These are phyloP conservation scores for Viridothelium virens DNA, from an alignment of 495 filamentous ascomycete species.

Conservation along the genomic window DNA sequence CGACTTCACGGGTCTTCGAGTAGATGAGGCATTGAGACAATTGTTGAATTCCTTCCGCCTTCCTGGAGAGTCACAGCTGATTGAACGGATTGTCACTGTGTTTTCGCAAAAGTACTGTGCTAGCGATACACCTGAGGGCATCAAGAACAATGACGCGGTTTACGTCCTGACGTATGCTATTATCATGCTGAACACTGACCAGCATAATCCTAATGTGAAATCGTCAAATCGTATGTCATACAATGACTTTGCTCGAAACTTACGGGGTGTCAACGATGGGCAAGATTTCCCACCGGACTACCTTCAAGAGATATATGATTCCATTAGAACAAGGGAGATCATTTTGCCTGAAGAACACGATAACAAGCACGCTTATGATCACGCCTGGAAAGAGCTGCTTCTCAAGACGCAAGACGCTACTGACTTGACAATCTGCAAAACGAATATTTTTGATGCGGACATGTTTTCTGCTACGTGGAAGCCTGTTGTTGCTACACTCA, in stretches of 20 bases:
- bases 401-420: conserved; percentile 72
- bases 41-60: conserved; percentile 88
- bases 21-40: conserved; percentile 82
- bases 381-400: conserved; percentile 91
- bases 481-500: conserved; percentile 86
- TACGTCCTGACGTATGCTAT: conserved; percentile 91
- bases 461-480: conserved; percentile 98
- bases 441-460: conserved; percentile 90
- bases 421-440: conserved; percentile 71
- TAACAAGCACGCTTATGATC: conserved; percentile 90
- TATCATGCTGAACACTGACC: conserved; percentile 93
- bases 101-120: conserved; percentile 83
- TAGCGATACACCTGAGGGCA: conserved; percentile 60
- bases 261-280: conserved; percentile 80
- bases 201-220: conserved; percentile 90
- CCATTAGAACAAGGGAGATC: conserved; percentile 87
- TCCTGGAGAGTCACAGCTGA: conserved; percentile 85
- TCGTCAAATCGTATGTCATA: conserved; percentile 69
- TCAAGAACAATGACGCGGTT: conserved; percentile 81
- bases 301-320: conserved; percentile 79
- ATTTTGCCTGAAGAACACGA: conserved; percentile 96
- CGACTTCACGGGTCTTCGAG: conserved; percentile 76
- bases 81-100: conserved; percentile 81
- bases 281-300: conserved; percentile 80
- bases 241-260: conserved; percentile 72